Percentiles rank a stretch among this genome's conserved stretches.
Evolutionary conservation across 2,329 filamentous ascomycete genomes (phyloP).

Genomic region (Elsinoe arachidis): DNA sequence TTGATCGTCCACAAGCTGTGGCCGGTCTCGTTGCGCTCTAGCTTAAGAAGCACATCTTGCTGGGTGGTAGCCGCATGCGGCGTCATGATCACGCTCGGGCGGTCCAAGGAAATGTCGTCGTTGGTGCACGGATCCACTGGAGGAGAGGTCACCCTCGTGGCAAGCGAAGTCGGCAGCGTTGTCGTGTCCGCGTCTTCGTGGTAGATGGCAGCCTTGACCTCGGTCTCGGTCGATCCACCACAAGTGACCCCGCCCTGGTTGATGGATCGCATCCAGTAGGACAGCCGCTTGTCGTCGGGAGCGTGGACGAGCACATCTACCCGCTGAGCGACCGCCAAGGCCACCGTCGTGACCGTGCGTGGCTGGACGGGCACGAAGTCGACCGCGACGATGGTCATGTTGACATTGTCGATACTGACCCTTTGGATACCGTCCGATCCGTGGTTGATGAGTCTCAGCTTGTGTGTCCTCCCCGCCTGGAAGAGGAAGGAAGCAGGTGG

Average conservation of each 20-base stretch:
- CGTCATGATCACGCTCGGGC: constrained; percentile 18
- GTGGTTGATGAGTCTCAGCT: constrained; percentile 37
- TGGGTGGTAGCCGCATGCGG: constrained; percentile 19
- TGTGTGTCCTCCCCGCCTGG: constrained; percentile 29
- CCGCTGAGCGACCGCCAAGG: constrained; percentile 50
- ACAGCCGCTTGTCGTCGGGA: constrained; percentile 24
- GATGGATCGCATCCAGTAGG: constrained; percentile 31
- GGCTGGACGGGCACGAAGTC: constrained; percentile 56
- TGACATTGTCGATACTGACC: constrained; percentile 50
- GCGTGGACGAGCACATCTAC: constrained; percentile 40
- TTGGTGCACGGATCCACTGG: constrained; percentile 17
- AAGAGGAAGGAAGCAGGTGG: constrained; percentile 24
- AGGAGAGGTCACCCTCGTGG: constrained; percentile 15
- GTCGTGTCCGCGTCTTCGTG: constrained; percentile 25
- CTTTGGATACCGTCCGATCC: constrained; percentile 26
- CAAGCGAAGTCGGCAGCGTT: constrained; percentile 20
- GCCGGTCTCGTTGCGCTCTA: constrained; percentile 32
- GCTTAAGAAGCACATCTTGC: constrained; percentile 19
- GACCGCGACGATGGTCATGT: constrained; percentile 54
- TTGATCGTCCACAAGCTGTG: constrained; percentile 45
- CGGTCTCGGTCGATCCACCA: constrained; percentile 20
- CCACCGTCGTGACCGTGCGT: constrained; percentile 53
- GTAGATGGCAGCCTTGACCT: constrained; percentile 29
- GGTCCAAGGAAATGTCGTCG: constrained; percentile 19
- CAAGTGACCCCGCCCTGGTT: constrained; percentile 16